Evolutionary conservation across 495 filamentous ascomycete species (phyloP), one percentile per base, ranked within the genome.

Genomic region (Podospora australis): DNA sequence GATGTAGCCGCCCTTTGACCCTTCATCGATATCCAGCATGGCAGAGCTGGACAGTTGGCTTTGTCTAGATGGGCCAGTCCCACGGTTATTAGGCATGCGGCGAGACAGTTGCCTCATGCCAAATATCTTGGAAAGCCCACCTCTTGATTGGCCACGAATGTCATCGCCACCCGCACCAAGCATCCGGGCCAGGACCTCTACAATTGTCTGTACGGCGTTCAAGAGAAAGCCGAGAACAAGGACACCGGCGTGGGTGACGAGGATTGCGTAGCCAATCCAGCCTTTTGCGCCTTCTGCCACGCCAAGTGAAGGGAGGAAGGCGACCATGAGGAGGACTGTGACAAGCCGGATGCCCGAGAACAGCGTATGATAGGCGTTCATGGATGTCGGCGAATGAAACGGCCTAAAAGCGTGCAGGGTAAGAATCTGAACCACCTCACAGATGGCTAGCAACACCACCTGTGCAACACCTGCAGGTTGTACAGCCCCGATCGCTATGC

Each of bases 231-330:
- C 90, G 57, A 95, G 94, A 7, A 96, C 81, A 6, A 98, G 71
- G 6, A 96, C 88, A 51, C 86, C 73, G 9, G 78, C 90, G 57
- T 98, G 92, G 44, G 94, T 75, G 19, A 95, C 63, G 22, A 98
- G 77, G 46, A 97, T 96, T 16, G 82, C 78, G 63, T 97, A 98
- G 24, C 91, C 92, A 54, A 96, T 87, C 92, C 92, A 98, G 11
- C 90, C 87, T 55, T 87, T 89, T 3, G 87, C 72, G 1, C 82
- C 78, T 56, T 90, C 81, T 2, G 79, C 77, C 6, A 96, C 79
- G 2, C 81, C 80, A 3, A 96, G 71, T 10, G 85, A 84, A 2
- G 90, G 89, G 10, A 90, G 76, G 65, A 98, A 98, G 2, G 90
- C 77, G 20, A 95, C 78, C 70, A 87, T 91, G 17, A 98, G 71